Conservation (phyloP, 2,329 filamentous ascomycete genomes). For the Furcasterigmium sp. region DNA sequence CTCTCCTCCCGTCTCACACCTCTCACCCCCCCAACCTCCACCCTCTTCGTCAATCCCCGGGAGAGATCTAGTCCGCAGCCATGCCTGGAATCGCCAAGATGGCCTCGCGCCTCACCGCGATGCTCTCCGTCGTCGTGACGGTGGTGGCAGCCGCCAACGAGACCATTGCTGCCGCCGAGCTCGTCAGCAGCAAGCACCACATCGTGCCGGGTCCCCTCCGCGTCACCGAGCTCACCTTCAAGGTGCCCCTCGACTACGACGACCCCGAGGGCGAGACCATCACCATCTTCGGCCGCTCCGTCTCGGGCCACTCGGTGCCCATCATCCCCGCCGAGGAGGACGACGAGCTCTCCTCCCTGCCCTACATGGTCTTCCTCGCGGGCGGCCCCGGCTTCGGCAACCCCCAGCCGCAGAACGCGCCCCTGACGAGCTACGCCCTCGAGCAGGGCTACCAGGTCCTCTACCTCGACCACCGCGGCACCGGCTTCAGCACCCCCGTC, state of each 20-base stretch:
- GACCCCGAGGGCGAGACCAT: slow-evolving; percentile 3
- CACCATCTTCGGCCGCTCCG: slow-evolving; percentile 4
- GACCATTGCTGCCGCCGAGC: slow-evolving; percentile 7
- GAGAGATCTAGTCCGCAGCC: background rate
- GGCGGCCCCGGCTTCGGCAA: slow-evolving; percentile 82
- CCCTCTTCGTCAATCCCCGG: too few species aligned
- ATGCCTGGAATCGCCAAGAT: slow-evolving; percentile 1
- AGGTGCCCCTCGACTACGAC: slow-evolving; percentile 3
- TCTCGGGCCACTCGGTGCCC: slow-evolving; percentile 1
- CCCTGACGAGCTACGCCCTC: slow-evolving; percentile 66
- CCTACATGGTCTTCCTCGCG: slow-evolving; percentile 69
- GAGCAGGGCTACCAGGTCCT: slow-evolving; percentile 83
- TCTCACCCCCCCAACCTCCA: background rate
- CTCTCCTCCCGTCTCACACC: background rate
- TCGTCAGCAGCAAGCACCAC: slow-evolving; percentile 5
- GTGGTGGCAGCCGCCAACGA: slow-evolving; percentile 1
- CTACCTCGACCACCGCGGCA: slow-evolving; percentile 86
- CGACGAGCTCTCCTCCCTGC: slow-evolving; percentile 31
- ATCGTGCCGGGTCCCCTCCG: slow-evolving; percentile 3
- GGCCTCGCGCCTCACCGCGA: slow-evolving; percentile 1
- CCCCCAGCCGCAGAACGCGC: slow-evolving; percentile 65
- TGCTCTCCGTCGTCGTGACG: background rate
- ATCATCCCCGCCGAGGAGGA: background rate
- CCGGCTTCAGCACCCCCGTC: slow-evolving; percentile 77
- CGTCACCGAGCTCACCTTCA: slow-evolving; percentile 3